A percentile compares a stretch with the other conserved stretches of the same genome.
Evolutionary conservation across 129 eudicot genomes (phyloP).

Genomic region (Artemisia argyi): DNA sequence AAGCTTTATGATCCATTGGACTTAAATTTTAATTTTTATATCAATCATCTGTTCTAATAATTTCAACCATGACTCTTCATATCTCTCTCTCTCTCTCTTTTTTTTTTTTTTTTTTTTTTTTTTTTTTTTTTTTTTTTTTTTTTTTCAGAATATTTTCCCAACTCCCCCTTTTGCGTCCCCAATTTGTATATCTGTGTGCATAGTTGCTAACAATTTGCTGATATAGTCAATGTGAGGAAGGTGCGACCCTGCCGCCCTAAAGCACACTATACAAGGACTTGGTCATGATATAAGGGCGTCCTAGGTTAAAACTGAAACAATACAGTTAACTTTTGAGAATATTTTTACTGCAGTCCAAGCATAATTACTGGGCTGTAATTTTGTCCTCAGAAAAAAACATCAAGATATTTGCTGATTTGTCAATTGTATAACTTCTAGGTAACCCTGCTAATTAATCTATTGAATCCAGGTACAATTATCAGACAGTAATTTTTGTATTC

Average conservation of each 20-base stretch:
- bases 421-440: slow-evolving; percentile 8
- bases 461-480: not conserved
- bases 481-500: not conserved
- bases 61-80: not conserved
- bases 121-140: no score
- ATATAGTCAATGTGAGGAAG: slow-evolving; percentile 9
- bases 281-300: slow-evolving; percentile 1
- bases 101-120: no score
- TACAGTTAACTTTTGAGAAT: not conserved
- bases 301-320: slow-evolving; percentile 21
- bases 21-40: not conserved
- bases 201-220: not conserved
- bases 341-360: not conserved
- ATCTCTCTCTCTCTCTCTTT: no score
- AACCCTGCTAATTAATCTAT: not conserved
- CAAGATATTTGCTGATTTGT: slow-evolving; percentile 9
- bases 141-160: not conserved
- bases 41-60: not conserved
- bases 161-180: not conserved
- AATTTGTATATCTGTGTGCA: not conserved
- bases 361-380: not conserved
- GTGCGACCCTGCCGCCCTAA: slow-evolving; percentile 11
- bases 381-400: not conserved
- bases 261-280: slow-evolving; percentile 4
- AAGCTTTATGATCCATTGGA: no score